Percentiles rank a stretch among this genome's conserved stretches.
These are phyloP conservation scores for Acacia pycnantha DNA, from an alignment of 331 rosid species.

Conservation along the genomic window DNA sequence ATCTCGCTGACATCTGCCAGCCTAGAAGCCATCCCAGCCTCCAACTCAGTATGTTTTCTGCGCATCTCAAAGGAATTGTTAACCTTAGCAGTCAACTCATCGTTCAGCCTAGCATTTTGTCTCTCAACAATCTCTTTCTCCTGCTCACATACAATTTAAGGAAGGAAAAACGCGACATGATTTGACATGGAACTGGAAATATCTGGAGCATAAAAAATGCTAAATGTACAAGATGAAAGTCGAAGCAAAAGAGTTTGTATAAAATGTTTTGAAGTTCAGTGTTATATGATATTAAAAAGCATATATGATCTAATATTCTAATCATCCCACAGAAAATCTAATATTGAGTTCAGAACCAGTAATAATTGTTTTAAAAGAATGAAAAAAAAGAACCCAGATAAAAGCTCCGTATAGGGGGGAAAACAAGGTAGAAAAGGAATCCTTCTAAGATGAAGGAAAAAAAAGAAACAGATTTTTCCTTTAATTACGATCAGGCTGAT, in stretches of 20 bases:
- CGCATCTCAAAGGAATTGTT: slow-evolving; percentile 64
- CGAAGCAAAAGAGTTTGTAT: background rate
- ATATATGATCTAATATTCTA: background rate
- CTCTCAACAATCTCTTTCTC: slow-evolving; percentile 91
- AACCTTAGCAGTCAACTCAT: slow-evolving; percentile 76
- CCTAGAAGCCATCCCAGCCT: slow-evolving; percentile 71
- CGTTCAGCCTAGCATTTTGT: slow-evolving; percentile 83
- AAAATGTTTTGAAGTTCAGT: background rate
- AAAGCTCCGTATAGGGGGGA: background rate
- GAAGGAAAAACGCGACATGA: slow-evolving; percentile 15
- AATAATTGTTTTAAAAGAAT: background rate
- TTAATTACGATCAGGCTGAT: background rate
- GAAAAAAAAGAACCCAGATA: background rate
- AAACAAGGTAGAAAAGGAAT: background rate
- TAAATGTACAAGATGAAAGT: background rate
- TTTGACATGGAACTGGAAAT: slow-evolving; percentile 23
- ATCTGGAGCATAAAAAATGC: background rate
- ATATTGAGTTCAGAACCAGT: background rate
- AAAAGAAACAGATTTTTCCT: background rate
- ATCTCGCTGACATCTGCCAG: slow-evolving; percentile 63
- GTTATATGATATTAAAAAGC: background rate
- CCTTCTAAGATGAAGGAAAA: background rate
- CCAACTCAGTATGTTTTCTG: slow-evolving; percentile 59
- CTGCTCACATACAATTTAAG: slow-evolving; percentile 40
- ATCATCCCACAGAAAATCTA: background rate